Percentiles rank a stretch among this genome's conserved stretches.
Conservation (phyloP, 192 early-diverging fungal genomes). For the Dimargaris verticillata region DNA sequence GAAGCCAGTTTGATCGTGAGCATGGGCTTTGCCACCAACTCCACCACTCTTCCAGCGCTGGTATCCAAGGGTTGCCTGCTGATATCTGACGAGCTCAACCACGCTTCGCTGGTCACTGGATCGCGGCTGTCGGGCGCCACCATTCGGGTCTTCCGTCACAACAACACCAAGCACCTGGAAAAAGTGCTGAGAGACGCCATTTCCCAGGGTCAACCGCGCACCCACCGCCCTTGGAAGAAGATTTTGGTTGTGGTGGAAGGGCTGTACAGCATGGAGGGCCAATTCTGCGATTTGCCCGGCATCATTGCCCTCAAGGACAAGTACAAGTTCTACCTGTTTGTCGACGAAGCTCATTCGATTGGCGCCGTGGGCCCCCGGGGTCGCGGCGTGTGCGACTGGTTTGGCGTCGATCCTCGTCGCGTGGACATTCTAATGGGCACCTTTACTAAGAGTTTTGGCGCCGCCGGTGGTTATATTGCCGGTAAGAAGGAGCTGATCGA, state of each 20-base stretch:
- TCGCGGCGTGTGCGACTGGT: conserved; percentile 92
- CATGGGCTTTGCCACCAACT: conserved; percentile 97
- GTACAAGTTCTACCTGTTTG: conserved; percentile 91
- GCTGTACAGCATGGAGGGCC: conserved; percentile 96
- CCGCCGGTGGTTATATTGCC: conserved; percentile 90
- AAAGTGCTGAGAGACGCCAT: conserved; percentile 68
- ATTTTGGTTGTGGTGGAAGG: conserved; percentile 93
- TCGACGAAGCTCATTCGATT: conserved; percentile 95
- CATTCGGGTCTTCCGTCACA: conserved; percentile 90
- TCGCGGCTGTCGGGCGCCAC: conserved; percentile 78
- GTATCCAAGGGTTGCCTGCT: conserved; percentile 75
- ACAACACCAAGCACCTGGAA: conserved; percentile 68
- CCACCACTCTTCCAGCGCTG: conserved; percentile 79
- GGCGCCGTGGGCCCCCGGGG: conserved; percentile 88
- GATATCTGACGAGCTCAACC: conserved; percentile 91
- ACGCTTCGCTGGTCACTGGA: conserved; percentile 85
- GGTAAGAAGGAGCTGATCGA: conserved; percentile 58
- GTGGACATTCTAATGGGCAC: conserved; percentile 96
- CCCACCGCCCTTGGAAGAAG: conserved; percentile 98
- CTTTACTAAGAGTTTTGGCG: conserved; percentile 95
- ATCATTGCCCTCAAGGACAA: conserved; percentile 75
- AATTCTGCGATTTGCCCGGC: conserved; percentile 72
- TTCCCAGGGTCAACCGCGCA: conserved; percentile 89
- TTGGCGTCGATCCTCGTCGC: conserved; percentile 70
- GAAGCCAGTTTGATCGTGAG: conserved; percentile 74